Base-by-base conservation (phyloP, 257 asterid genomes). In the Euphrasia confusa region DNA sequence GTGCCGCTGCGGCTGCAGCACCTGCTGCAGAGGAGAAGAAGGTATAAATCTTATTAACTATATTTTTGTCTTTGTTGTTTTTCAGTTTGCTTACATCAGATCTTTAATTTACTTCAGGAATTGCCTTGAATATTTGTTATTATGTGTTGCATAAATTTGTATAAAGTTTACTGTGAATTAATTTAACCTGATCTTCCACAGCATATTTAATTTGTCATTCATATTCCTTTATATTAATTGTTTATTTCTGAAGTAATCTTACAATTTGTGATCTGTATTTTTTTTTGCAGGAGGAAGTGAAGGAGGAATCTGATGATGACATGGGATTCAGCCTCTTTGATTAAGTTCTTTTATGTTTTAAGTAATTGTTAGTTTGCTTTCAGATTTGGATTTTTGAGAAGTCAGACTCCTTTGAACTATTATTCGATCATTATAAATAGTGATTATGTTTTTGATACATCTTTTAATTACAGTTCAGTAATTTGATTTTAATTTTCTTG, bases 261-360 rank as follows among this genome's bases (percentile, higher is more conserved):
- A 53, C 21, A 7, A 45, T 44, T 0, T 15, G 8, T 10, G 10
- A 59, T 69, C 7, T 15, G 58, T 21, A 5, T 13, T 27, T 18
- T 10, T 30, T 30, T 30, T 67, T 54, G 18, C 79, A 82, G 88
- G 85, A 79, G 75, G 85, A 82, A 62, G 60, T 72, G 8, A 82
- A 79, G 70, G 88, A 82, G 55, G 88, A 79, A 65, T 76, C 81
- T 45, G 85, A 82, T 4, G 85, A 82, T 0, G 85, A 82, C 37
- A 74, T 77, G 85, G 83, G 81, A 1, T 79, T 82, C 68, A 58
- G 80, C 71, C 70, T 79, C 75, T 82, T 82, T 9, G 88, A 79
- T 60, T 79, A 10, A 10, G 28, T 13, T 26, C 64, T 26, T 5
- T 49, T 13, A 49, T 11, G 54, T 49, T 49, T 15, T 1, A 49